phyloP scores from a whole-genome alignment of 2,329 filamentous ascomycete species.

The Paecilomyces fulvus region DNA sequence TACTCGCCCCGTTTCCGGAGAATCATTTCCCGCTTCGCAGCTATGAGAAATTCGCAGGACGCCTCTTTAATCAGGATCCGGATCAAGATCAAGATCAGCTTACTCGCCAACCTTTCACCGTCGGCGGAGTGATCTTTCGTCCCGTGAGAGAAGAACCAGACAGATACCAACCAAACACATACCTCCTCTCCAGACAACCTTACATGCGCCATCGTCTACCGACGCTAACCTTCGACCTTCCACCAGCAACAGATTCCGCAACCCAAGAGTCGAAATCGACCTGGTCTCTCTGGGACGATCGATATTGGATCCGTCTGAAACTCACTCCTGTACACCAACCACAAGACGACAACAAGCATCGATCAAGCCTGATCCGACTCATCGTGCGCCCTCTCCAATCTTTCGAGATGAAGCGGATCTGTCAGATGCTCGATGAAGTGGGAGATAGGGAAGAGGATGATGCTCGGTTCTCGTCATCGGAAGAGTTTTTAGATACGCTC shows the following conservation, averaged over 20 bases:
- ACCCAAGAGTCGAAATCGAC: neutral
- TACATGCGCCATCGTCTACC: conserved; percentile 22
- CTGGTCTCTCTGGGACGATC: conserved; percentile 45
- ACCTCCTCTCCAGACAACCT: conserved; percentile 31
- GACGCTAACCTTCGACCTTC: conserved; percentile 10
- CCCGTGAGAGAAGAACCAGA: conserved; percentile 21
- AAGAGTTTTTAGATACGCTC: conserved; percentile 11
- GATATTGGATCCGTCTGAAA: conserved; percentile 47
- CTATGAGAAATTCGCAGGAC: conserved; percentile 31
- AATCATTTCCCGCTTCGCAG: conserved; percentile 36
- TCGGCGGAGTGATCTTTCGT: conserved; percentile 42
- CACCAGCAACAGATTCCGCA: conserved; percentile 1
- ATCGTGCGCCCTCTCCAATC: conserved; percentile 33
- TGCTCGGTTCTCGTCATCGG: neutral
- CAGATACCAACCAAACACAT: conserved; percentile 9
- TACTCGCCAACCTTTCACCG: conserved; percentile 34
- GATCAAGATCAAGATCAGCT: neutral
- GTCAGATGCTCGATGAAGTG: conserved; percentile 4
- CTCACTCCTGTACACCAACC: conserved; percentile 13
- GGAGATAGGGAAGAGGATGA: neutral
- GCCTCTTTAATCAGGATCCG: conserved; percentile 29
- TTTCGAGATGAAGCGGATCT: conserved; percentile 20
- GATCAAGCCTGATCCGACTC: conserved; percentile 13
- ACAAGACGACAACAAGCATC: neutral
- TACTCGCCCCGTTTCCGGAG: conserved; percentile 39